Base-by-base conservation (phyloP, 176 grass and related monocot species). In the Oryza nivara region DNA sequence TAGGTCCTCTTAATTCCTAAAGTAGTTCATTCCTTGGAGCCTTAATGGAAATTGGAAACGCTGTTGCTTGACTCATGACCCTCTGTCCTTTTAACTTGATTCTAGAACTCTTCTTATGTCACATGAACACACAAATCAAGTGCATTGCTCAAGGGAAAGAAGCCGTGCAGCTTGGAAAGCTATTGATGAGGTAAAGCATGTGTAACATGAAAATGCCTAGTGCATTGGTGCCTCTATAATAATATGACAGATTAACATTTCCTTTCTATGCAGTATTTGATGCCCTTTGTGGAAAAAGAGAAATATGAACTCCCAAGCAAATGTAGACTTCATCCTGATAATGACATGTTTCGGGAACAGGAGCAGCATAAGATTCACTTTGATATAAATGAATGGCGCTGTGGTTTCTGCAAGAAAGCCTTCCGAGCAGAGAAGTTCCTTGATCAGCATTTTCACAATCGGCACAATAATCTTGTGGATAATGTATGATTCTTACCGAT, bases 341-440 rank as follows among this genome's bases (percentile, higher is more conserved):
- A 95, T 83, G 96, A 98, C 76, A 92, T 98, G 87, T 98, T 98
- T 61, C 91, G 87, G 36, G 96, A 95, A 86, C 96, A 98, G 80
- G 96, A 98, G 82, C 67, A 92, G 25, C 88, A 98, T 77, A 98
- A 98, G 77, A 92, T 95, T 43, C 96, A 98, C 86, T 88, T 85
- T 44, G 96, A 98, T 82, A 30, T 90, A 67, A 98, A 95, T 83
- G 96, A 98, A 35, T 98, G 96, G 96, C 89, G 88, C 41, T 98
- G 96, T 82, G 91, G 89, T 34, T 95, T 93, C 86, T 98, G 96
- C 83, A 98, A 98, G 85, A 98, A 98, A 86, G 91, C 77, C 19
- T 98, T 98, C 66, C 91, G 89, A 74, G 92, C 96, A 80, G 96
- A 98, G 77, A 98, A 98, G 81, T 98, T 95, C 85, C 86, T 98